Evolutionary conservation across 2,329 filamentous ascomycete species (phyloP).

Genomic region (Aspergillus alliaceus): DNA sequence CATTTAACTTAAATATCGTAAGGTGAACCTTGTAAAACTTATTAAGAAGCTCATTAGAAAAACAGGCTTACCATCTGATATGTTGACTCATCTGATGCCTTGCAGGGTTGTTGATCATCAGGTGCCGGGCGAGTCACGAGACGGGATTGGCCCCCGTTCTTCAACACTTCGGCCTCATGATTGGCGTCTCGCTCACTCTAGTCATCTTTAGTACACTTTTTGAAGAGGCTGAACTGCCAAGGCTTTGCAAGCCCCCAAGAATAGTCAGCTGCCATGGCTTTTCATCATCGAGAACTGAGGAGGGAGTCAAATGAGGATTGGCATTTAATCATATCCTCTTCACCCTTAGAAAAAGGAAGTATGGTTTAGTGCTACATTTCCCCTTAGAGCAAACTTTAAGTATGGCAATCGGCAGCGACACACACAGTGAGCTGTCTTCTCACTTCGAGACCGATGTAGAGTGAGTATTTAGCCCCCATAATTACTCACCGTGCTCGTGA

Average conservation of each 20-base stretch:
- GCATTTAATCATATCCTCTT: neutral
- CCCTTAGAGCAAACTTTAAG: neutral
- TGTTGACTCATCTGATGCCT: neutral
- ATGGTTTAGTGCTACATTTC: neutral
- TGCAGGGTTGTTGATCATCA: neutral
- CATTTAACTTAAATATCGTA: neutral
- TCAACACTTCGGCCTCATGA: neutral
- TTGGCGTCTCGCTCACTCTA: neutral
- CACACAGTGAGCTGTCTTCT: neutral
- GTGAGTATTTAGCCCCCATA: constrained; percentile 17
- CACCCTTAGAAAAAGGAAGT: neutral
- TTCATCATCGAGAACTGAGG: neutral
- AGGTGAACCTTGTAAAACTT: neutral
- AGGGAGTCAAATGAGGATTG: constrained; percentile 15
- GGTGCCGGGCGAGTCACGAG: neutral
- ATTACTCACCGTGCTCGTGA: neutral
- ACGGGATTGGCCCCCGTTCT: neutral
- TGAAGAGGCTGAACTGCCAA: constrained; percentile 11
- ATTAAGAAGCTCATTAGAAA: neutral
- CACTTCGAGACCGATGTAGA: constrained; percentile 18
- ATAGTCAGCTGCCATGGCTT: constrained; percentile 15
- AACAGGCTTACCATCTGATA: neutral
- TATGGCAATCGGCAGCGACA: neutral
- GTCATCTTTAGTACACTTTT: neutral
- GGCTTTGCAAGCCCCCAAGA: neutral